Base-by-base conservation (phyloP, 345 rosid species). In the Noccaea bulbosa region DNA sequence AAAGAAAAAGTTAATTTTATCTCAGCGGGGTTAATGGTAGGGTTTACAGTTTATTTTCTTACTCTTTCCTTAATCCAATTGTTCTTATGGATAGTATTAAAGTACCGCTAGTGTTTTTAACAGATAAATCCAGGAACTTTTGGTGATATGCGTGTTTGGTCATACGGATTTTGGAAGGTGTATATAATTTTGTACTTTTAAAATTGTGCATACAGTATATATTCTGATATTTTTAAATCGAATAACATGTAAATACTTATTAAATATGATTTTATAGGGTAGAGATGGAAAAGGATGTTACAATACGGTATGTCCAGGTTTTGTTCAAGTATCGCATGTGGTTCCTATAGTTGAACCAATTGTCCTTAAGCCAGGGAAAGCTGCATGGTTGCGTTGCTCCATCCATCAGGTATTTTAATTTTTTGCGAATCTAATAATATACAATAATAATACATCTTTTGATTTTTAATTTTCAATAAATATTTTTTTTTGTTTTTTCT, bases 351-450 rank as follows among this genome's bases (percentile, higher is more conserved):
- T 2, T 2, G 20, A 60, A 41, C 65, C 37, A 7, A 1, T 41
- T 22, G 3, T 1, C 12, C 1, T 22, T 12, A 1, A 5, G 17
- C 17, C 35, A 6, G 17, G 11, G 2, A 8, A 39, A 22, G 1
- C 10, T 22, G 4, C 1, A 1, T 11, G 35, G 35, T 12, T 40
- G 37, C 49, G 4, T 12, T 7, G 30, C 45, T 37, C 27, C 15
- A 57, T 57, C 32, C 37, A 41, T 41, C 48, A 40, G 50, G 65
- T 60, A 41, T 60, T 60, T n/a, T n/a, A n/a, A n/a, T n/a, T n/a
- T n/a, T 60, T 35, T 57, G 5, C n/a, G 10, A 39, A 39, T 10
- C 11, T 39, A 10, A 39, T 37, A 39, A 0, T 39, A 39, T 10
- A 5, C 35, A 5, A 5, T 5, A 5, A 5, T 5, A 3, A 5